Percentiles rank a stretch among this genome's conserved stretches.
phyloP scores from a whole-genome alignment of 306 rosid genomes.

The Astragalus membranaceus region DNA sequence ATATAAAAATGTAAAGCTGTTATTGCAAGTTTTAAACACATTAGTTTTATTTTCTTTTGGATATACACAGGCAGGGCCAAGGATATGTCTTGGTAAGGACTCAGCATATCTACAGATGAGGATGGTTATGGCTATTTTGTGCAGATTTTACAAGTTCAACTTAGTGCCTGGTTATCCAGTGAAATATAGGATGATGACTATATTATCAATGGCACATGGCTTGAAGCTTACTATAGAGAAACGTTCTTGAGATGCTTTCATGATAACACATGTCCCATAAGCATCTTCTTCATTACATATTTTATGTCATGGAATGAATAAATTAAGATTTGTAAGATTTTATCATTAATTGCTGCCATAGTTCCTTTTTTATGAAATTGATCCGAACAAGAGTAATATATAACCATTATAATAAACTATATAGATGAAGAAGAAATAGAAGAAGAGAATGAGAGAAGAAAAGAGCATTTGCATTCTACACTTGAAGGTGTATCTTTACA shows the following conservation, averaged over 20 bases:
- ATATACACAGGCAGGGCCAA: conserved; percentile 70
- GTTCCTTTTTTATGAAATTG: too few relatives aligned
- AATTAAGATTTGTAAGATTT: not conserved
- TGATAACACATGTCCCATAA: not conserved
- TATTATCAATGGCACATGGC: conserved; percentile 84
- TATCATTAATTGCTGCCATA: not conserved
- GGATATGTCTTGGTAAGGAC: conserved; percentile 89
- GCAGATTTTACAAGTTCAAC: conserved; percentile 75
- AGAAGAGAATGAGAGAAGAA: too few relatives aligned
- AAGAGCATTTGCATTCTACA: too few relatives aligned
- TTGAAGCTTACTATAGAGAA: conserved; percentile 57
- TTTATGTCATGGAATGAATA: not conserved
- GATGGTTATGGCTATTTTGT: conserved; percentile 74
- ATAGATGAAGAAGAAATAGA: too few relatives aligned
- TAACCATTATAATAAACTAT: too few relatives aligned
- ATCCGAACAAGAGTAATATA: too few relatives aligned
- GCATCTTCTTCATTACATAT: not conserved
- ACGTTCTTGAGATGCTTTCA: conserved; percentile 31
- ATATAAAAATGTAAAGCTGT: not conserved
- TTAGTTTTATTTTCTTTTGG: too few relatives aligned
- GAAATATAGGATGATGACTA: conserved; percentile 86
- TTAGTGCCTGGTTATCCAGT: conserved; percentile 65
- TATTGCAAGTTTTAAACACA: not conserved
- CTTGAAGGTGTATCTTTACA: too few relatives aligned
- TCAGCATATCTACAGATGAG: conserved; percentile 97